A percentile compares a stretch with the other conserved stretches of the same genome.
phyloP scores from a whole-genome alignment of 108 stramenopile genomes.

The Cyclostephanos invisitatus region DNA sequence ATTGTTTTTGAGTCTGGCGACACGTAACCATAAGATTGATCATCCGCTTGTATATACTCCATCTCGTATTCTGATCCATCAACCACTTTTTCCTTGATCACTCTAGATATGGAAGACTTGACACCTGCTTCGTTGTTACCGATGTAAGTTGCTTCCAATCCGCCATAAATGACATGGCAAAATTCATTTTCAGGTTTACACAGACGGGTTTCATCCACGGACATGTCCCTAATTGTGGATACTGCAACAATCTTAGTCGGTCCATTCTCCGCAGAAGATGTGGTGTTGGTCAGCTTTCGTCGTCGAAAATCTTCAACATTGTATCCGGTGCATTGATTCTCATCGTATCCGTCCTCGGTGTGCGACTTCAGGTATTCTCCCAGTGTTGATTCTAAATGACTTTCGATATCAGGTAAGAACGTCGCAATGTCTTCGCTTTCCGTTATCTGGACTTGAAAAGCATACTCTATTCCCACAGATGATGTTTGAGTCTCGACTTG shows the following conservation, averaged over 20 bases:
- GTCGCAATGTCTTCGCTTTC: constrained; percentile 3
- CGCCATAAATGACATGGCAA: constrained; percentile 22
- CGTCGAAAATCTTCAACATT: constrained; percentile 18
- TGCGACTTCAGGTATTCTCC: constrained; percentile 11
- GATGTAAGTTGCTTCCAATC: constrained; percentile 28
- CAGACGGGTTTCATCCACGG: constrained; percentile 6
- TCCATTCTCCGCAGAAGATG: not conserved
- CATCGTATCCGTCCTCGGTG: constrained; percentile 19
- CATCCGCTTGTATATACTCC: not conserved
- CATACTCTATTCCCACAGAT: constrained; percentile 3
- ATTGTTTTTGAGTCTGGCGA: not conserved
- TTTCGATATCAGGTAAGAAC: constrained; percentile 19
- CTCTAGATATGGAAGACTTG: constrained; percentile 21
- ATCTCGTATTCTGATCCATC: not conserved
- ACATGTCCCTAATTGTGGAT: constrained; percentile 1
- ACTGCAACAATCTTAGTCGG: constrained; percentile 29
- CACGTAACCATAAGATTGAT: not conserved
- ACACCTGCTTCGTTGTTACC: constrained; percentile 33
- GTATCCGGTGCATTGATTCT: constrained; percentile 17
- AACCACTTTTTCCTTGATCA: constrained; percentile 22
- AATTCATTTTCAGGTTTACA: constrained; percentile 11
- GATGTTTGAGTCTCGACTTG: constrained; percentile 18
- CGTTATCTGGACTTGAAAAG: constrained; percentile 26
- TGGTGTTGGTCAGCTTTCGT: not conserved
- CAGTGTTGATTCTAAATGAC: constrained; percentile 7